Conservation (phyloP, 2,329 filamentous ascomycete species). For the Xylaria sp. region DNA sequence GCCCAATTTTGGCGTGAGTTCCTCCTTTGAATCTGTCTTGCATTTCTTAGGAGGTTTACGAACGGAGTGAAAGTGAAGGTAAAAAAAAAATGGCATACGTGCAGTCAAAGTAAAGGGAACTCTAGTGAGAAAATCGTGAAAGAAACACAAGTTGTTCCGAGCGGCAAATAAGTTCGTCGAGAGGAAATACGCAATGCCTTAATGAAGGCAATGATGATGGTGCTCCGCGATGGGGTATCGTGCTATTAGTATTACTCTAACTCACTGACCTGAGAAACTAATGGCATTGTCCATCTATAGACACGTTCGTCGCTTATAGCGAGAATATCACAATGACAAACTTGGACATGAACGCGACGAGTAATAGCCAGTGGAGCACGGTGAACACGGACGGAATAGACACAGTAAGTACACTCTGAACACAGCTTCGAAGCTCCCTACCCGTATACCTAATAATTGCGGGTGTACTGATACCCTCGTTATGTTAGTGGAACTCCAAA, state of each 20-base stretch:
- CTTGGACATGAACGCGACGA: constrained; percentile 56
- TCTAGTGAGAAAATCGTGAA: not conserved
- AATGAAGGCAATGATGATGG: not conserved
- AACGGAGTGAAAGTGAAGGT: constrained; percentile 28
- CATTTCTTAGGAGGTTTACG: not conserved
- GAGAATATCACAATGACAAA: constrained; percentile 59
- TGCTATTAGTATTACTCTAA: not conserved
- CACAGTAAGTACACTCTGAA: constrained; percentile 35
- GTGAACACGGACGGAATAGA: constrained; percentile 58
- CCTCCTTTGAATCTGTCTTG: constrained; percentile 37
- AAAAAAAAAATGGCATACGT: not conserved
- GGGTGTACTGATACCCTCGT: not conserved
- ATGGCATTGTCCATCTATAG: constrained; percentile 14
- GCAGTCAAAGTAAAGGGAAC: not conserved
- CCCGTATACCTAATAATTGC: not conserved
- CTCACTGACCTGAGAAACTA: not conserved
- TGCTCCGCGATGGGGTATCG: not conserved
- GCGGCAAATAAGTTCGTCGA: not conserved
- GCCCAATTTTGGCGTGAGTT: constrained; percentile 54
- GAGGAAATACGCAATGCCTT: not conserved
- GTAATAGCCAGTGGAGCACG: constrained; percentile 50
- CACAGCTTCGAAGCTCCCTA: not conserved
- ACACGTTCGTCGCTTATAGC: constrained; percentile 48
- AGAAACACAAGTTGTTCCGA: not conserved
- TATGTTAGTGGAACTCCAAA: constrained; percentile 51